Evolutionary conservation across 805 yeast species (phyloP).

Genomic region (Candida corydali): DNA sequence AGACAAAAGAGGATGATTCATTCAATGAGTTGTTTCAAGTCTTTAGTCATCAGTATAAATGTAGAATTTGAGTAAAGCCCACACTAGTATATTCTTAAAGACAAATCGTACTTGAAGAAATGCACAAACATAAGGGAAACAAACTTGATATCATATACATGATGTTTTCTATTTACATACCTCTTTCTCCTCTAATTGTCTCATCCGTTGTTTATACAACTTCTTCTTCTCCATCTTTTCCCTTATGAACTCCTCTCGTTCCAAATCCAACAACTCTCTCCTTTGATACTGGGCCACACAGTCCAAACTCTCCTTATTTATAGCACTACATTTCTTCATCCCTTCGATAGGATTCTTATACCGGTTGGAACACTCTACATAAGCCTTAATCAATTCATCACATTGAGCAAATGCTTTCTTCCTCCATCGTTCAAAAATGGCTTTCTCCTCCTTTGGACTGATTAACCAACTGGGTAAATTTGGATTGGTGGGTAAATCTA

Average conservation of each 20-base stretch:
- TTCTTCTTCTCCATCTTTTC: slow-evolving; percentile 40
- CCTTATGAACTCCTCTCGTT: slow-evolving; percentile 59
- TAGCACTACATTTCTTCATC: slow-evolving; percentile 60
- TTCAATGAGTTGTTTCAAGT: slow-evolving; percentile 48
- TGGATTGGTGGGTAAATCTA: slow-evolving; percentile 39
- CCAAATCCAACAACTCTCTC: slow-evolving; percentile 62
- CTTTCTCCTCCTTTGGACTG: slow-evolving; percentile 72
- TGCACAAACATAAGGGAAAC: too few species aligned
- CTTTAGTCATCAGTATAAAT: slow-evolving; percentile 47
- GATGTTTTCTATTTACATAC: not conserved
- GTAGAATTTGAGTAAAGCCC: slow-evolving; percentile 51
- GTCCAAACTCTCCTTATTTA: slow-evolving; percentile 52
- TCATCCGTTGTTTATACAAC: slow-evolving; percentile 7
- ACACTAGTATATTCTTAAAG: slow-evolving; percentile 50
- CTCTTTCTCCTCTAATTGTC: slow-evolving; percentile 3
- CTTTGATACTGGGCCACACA: slow-evolving; percentile 63
- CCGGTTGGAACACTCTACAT: slow-evolving; percentile 61
- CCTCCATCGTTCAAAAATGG: slow-evolving; percentile 68
- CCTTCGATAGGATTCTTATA: slow-evolving; percentile 57
- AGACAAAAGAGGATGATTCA: too few species aligned
- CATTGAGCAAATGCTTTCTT: slow-evolving; percentile 61
- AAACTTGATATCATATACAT: too few species aligned
- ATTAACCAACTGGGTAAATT: slow-evolving; percentile 70
- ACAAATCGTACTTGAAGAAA: slow-evolving; percentile 35
- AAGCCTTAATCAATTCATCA: slow-evolving; percentile 64